These are phyloP conservation scores for Ceratocystis variospora DNA, from an alignment of 2,329 filamentous ascomycete species.

Conservation along the genomic window DNA sequence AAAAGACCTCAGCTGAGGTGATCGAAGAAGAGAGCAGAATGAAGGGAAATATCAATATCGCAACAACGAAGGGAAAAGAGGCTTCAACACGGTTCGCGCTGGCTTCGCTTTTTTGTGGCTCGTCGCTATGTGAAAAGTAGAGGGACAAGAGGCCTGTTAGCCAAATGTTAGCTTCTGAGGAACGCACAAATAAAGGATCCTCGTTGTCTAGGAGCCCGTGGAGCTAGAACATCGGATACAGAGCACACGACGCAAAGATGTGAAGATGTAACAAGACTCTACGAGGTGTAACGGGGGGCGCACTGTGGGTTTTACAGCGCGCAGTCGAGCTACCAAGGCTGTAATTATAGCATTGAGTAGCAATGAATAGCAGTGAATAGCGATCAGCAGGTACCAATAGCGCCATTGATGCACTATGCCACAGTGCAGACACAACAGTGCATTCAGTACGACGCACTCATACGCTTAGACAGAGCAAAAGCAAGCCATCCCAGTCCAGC, in stretches of 20 bases:
- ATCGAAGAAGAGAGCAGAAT: neutral
- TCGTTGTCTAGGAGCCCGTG: conserved; percentile 7
- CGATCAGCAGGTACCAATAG: too few species aligned
- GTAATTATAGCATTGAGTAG: too few species aligned
- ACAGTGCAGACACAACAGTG: neutral
- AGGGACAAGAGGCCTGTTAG: too few species aligned
- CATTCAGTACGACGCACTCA: neutral
- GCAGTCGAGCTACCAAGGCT: neutral
- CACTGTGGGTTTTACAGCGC: neutral
- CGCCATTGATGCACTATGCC: neutral
- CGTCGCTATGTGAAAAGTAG: neutral
- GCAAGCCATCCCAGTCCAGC: neutral
- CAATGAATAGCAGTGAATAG: too few species aligned
- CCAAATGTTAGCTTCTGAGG: neutral
- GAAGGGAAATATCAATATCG: neutral
- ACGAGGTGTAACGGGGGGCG: neutral
- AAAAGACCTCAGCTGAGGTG: neutral
- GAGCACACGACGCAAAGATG: too few species aligned
- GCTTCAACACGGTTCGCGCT: neutral
- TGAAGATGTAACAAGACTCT: neutral
- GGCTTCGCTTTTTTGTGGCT: neutral
- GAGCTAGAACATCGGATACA: neutral
- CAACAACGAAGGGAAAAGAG: neutral
- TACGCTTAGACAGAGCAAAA: conserved; percentile 2
- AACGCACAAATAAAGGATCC: neutral